A percentile compares a stretch with the other conserved stretches of the same genome.
Conservation (phyloP, 139 green algal species). For the Ettlia oleoabundans region DNA sequence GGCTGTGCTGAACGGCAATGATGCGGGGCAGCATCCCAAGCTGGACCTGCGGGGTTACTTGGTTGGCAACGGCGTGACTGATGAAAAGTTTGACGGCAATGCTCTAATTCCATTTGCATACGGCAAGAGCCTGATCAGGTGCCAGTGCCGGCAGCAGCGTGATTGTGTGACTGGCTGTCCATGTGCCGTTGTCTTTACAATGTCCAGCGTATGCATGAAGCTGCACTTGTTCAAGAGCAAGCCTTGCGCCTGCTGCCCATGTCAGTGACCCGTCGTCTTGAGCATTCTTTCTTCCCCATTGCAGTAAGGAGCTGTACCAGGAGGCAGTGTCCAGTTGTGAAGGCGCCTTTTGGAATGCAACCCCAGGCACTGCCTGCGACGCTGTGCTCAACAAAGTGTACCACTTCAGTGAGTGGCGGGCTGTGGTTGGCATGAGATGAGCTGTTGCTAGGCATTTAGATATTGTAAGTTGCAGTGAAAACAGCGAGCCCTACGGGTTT, state of each 20-base stretch:
- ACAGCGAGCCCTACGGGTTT: too few relatives aligned
- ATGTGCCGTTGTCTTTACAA: too few relatives aligned
- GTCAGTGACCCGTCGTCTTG: not conserved
- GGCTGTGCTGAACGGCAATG: constrained; percentile 29
- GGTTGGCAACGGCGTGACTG: constrained; percentile 80
- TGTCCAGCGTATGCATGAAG: too few relatives aligned
- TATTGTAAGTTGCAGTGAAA: too few relatives aligned
- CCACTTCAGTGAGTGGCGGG: not conserved
- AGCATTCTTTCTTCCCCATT: not conserved
- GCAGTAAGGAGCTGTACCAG: constrained; percentile 14
- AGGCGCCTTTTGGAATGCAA: constrained; percentile 29
- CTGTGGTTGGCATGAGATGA: not conserved
- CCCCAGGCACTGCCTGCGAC: constrained; percentile 8
- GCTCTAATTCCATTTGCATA: constrained; percentile 60
- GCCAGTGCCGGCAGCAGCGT: not conserved
- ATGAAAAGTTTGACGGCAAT: constrained; percentile 72
- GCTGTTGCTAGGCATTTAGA: not conserved
- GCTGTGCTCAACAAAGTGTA: constrained; percentile 3
- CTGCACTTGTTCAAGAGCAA: not conserved
- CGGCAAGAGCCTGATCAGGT: constrained; percentile 32
- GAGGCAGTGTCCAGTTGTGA: constrained; percentile 21
- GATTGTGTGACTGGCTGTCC: not conserved
- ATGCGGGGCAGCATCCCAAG: constrained; percentile 5
- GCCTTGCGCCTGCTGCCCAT: not conserved
- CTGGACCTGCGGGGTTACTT: constrained; percentile 65